Evolutionary conservation across 2,329 filamentous ascomycete genomes (phyloP).

Genomic region (Ambrosiella cleistominuta): DNA sequence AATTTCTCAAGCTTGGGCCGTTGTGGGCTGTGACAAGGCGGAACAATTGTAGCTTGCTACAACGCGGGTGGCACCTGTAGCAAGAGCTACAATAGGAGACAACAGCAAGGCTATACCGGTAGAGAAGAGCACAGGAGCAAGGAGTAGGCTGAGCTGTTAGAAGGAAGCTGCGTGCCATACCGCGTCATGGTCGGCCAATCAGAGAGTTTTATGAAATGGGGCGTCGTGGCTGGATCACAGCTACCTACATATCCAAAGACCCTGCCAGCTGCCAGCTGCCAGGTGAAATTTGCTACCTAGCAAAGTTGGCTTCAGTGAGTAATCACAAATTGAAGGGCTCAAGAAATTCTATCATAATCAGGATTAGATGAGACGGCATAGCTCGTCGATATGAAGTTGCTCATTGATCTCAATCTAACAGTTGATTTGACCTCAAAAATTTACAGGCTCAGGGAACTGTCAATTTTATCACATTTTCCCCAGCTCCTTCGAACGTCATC

Average conservation of each 20-base stretch:
- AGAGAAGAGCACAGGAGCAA: constrained; percentile 8
- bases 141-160: neutral
- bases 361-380: neutral
- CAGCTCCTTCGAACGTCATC: neutral
- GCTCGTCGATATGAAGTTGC: neutral
- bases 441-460: neutral
- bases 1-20: constrained; percentile 10
- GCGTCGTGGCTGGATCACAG: neutral
- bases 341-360: constrained; percentile 1
- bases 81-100: neutral
- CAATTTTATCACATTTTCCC: neutral
- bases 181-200: constrained; percentile 7
- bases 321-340: constrained; percentile 1
- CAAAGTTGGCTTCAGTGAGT: neutral
- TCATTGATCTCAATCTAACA: too few species aligned
- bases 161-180: neutral
- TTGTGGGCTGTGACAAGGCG: neutral
- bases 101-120: constrained; percentile 5
- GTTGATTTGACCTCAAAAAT: too few species aligned
- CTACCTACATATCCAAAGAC: neutral
- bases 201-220: neutral
- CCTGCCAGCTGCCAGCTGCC: neutral
- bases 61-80: neutral
- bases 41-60: neutral
- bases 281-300: neutral